Conservation (phyloP, 169 alveolate genomes). For the Plasmodium cynomolgi region DNA sequence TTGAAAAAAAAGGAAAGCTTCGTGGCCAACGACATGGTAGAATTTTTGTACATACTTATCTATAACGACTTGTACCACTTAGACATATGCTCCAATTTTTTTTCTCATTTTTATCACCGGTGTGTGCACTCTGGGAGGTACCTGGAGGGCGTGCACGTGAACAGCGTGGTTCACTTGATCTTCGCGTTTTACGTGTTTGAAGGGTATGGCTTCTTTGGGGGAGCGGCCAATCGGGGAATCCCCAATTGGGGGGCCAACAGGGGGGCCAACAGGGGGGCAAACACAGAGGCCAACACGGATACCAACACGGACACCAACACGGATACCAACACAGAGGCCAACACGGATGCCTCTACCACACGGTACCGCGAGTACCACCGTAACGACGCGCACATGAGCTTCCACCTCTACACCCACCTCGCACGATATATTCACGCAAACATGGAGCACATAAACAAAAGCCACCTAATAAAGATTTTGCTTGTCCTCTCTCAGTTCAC, state of each 20-base stretch:
- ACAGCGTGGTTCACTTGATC: slow-evolving; percentile 56
- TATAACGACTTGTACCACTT: slow-evolving; percentile 72
- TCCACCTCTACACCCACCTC: slow-evolving; percentile 49
- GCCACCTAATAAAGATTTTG: slow-evolving; percentile 46
- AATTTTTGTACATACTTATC: slow-evolving; percentile 45
- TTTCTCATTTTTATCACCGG: slow-evolving; percentile 50
- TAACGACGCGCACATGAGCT: slow-evolving; percentile 20
- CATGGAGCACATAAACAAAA: slow-evolving; percentile 69
- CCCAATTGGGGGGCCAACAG: neutral
- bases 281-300: neutral
- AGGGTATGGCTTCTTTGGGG: slow-evolving; percentile 25
- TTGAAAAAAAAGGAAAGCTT: slow-evolving; percentile 55
- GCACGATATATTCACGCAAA: slow-evolving; percentile 21
- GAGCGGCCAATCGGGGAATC: neutral
- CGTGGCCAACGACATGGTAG: slow-evolving; percentile 47
- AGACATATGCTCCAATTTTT: slow-evolving; percentile 61
- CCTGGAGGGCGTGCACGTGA: slow-evolving; percentile 55
- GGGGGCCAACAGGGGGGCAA: neutral
- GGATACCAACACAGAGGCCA: neutral
- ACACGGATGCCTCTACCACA: neutral
- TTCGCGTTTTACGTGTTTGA: slow-evolving; percentile 52
- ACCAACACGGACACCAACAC: too few species aligned
- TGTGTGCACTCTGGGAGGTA: slow-evolving; percentile 40
- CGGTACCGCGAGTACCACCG: slow-evolving; percentile 31
- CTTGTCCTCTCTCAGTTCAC: slow-evolving; percentile 58